These are phyloP conservation scores for Bruguiera hainesii DNA, from an alignment of 441 rosid genomes.

Conservation along the genomic window DNA sequence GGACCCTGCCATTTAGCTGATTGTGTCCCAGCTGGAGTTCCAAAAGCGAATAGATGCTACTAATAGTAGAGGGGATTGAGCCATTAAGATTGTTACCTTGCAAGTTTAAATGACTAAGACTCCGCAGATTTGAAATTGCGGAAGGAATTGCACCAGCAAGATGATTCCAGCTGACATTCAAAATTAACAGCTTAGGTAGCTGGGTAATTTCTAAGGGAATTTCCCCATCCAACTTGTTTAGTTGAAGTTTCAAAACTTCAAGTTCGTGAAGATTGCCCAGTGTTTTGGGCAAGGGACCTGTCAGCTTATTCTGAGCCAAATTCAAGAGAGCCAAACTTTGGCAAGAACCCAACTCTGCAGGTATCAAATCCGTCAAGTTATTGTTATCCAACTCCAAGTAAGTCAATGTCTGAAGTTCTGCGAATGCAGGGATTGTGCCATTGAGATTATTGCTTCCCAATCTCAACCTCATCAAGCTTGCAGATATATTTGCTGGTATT, in stretches of 20 bases:
- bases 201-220: slow-evolving; percentile 39
- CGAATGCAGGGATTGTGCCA: slow-evolving; percentile 36
- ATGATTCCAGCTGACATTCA: slow-evolving; percentile 55
- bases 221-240: slow-evolving; percentile 47
- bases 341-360: slow-evolving; percentile 42
- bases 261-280: slow-evolving; percentile 45
- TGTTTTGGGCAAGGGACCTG: slow-evolving; percentile 38
- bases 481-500: slow-evolving; percentile 43
- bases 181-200: slow-evolving; percentile 29
- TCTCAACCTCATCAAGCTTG: slow-evolving; percentile 52
- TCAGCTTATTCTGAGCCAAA: slow-evolving; percentile 50
- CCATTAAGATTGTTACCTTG: slow-evolving; percentile 57
- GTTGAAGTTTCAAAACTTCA: slow-evolving; percentile 54
- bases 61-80: slow-evolving; percentile 43
- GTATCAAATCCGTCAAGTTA: slow-evolving; percentile 40
- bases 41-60: slow-evolving; percentile 32
- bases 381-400: slow-evolving; percentile 74
- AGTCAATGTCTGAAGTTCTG: slow-evolving; percentile 26
- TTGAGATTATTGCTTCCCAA: slow-evolving; percentile 53
- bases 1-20: slow-evolving; percentile 48
- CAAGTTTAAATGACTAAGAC: slow-evolving; percentile 42
- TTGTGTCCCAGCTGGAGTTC: slow-evolving; percentile 74
- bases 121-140: slow-evolving; percentile 39
- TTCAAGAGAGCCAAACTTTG: slow-evolving; percentile 45
- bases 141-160: slow-evolving; percentile 58